A percentile compares a stretch with the other conserved stretches of the same genome.
Evolutionary conservation across 1,284 basidiomycete genomes (phyloP).

Genomic region (Ustilago xerochloae): DNA sequence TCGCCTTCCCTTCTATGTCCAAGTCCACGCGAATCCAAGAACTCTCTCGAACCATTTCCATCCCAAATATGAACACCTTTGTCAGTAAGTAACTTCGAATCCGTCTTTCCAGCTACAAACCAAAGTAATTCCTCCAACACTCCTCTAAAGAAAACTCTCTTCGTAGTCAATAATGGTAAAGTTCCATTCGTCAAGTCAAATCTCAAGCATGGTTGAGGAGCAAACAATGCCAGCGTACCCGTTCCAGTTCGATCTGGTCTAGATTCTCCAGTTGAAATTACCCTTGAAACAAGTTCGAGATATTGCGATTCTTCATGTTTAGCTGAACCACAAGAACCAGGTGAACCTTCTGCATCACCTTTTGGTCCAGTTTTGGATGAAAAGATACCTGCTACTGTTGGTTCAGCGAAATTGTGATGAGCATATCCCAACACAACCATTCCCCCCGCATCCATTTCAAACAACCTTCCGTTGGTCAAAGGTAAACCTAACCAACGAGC

Average conservation of each 20-base stretch:
- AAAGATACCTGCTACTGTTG: conserved; percentile 63
- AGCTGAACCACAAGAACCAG: conserved; percentile 13
- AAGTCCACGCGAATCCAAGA: conserved; percentile 85
- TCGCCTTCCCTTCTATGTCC: conserved; percentile 88
- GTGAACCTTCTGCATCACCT: conserved; percentile 14
- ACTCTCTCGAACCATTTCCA: conserved; percentile 89
- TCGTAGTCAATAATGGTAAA: conserved; percentile 92
- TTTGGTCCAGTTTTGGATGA: conserved; percentile 57
- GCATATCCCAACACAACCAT: conserved; percentile 64
- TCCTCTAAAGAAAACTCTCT: conserved; percentile 89
- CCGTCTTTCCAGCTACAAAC: conserved; percentile 89
- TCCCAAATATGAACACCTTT: conserved; percentile 97
- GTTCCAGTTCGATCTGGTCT: conserved; percentile 65
- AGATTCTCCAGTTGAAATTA: conserved; percentile 57
- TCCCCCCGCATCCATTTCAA: conserved; percentile 65
- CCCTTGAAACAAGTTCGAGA: conserved; percentile 57
- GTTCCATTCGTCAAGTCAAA: conserved; percentile 56
- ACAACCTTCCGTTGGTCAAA: conserved; percentile 51
- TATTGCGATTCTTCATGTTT: conserved; percentile 65
- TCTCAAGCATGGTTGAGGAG: conserved; percentile 57
- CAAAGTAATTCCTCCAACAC: conserved; percentile 95
- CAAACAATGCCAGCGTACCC: conserved; percentile 64
- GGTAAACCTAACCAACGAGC: conserved; percentile 63
- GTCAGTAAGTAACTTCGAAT: conserved; percentile 80
- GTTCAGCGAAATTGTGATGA: conserved; percentile 63